A percentile compares a stretch with the other conserved stretches of the same genome.
Conservation (phyloP, 2,329 filamentous ascomycete genomes). For the Tricladium varicosporioides region DNA sequence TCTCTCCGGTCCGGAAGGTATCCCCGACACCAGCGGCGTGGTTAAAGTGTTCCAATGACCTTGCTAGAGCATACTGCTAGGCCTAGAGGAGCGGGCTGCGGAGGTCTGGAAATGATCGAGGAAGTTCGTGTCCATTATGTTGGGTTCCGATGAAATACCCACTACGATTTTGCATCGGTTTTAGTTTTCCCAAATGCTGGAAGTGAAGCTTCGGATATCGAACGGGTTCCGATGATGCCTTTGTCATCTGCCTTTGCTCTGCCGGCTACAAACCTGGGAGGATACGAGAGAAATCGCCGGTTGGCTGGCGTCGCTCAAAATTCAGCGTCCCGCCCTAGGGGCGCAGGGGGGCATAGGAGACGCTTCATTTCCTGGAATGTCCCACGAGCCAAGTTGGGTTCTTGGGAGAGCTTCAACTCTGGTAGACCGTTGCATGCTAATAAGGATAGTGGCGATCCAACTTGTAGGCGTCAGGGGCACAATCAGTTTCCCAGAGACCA, state of each 20-base stretch:
- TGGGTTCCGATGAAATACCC: not conserved
- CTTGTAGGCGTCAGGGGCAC: not conserved
- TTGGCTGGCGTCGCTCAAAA: not conserved
- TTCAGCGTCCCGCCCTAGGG: not conserved
- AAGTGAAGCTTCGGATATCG: not conserved
- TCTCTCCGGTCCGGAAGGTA: not conserved
- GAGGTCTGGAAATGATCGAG: not conserved
- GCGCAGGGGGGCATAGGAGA: not conserved
- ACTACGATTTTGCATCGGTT: not conserved
- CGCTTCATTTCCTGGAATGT: too few relatives aligned
- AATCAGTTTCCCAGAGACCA: not conserved
- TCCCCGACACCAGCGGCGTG: not conserved
- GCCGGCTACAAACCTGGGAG: not conserved
- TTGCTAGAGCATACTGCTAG: not conserved
- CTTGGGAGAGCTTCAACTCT: not conserved
- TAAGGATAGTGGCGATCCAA: not conserved
- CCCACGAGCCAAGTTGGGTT: too few relatives aligned
- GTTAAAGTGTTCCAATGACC: not conserved
- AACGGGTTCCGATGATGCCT: not conserved
- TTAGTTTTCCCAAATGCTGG: not conserved
- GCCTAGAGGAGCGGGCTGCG: not conserved
- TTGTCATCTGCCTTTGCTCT: slow-evolving; percentile 3
- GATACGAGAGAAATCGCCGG: not conserved
- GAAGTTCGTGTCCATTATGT: not conserved
- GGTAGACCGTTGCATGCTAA: not conserved